phyloP scores from a whole-genome alignment of 306 rosid species.

The Vigna reflexopilosa region DNA sequence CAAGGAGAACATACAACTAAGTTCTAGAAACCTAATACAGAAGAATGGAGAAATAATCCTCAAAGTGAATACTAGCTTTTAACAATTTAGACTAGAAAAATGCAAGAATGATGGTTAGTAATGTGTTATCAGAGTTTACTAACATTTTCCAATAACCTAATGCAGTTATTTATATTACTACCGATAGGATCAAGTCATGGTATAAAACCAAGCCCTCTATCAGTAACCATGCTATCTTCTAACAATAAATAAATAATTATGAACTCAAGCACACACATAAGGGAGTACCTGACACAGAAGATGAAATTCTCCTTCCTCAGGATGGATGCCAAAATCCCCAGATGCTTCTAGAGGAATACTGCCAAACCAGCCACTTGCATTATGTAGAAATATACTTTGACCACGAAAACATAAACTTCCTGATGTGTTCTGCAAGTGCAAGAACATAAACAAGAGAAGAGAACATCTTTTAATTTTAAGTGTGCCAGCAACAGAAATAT shows the following conservation, averaged over 20 bases:
- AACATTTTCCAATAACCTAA: neutral
- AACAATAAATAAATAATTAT: slow-evolving; percentile 3
- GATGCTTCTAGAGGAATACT: slow-evolving; percentile 90
- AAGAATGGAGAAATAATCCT: neutral
- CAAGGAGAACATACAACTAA: too few species aligned
- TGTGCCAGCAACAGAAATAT: slow-evolving; percentile 13
- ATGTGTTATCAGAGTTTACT: slow-evolving; percentile 4
- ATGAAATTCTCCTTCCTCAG: slow-evolving; percentile 95
- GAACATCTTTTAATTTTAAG: slow-evolving; percentile 25
- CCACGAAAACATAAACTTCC: slow-evolving; percentile 90
- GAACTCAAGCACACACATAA: neutral
- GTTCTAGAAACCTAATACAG: too few species aligned
- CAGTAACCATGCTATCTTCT: neutral
- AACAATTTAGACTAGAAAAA: neutral
- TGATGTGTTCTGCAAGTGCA: slow-evolving; percentile 68
- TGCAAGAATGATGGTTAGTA: neutral
- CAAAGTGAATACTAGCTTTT: neutral
- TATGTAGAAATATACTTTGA: slow-evolving; percentile 89
- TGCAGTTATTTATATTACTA: neutral
- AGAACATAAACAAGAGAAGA: slow-evolving; percentile 24
- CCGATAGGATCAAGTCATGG: neutral
- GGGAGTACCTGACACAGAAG: slow-evolving; percentile 86
- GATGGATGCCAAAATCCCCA: slow-evolving; percentile 96
- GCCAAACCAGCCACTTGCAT: slow-evolving; percentile 94
- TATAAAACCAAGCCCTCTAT: neutral